A percentile compares a stretch with the other conserved stretches of the same genome.
Conservation (phyloP, 1,139 yeast species). For the Blastobotrys petasosporus region DNA sequence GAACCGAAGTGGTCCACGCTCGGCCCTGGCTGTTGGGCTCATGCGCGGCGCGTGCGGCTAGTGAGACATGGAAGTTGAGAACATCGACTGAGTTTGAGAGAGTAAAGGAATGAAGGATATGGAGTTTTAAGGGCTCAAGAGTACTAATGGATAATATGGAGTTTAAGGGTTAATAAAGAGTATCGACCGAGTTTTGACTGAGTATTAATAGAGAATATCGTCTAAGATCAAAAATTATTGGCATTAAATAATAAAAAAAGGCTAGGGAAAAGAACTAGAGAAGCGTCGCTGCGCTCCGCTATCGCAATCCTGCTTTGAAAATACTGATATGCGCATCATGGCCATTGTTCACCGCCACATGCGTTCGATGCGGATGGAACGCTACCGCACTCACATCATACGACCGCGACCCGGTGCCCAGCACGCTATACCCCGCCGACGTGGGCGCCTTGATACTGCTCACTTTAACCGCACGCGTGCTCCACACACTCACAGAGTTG, state of each 20-base stretch:
- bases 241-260: not conserved
- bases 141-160: no score
- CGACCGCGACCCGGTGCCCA: conserved; percentile 37
- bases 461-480: conserved; percentile 73
- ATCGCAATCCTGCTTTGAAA: conserved; percentile 42
- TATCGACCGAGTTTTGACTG: no score
- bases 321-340: conserved; percentile 73
- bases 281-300: not conserved
- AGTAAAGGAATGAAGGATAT: no score
- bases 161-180: no score
- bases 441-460: conserved; percentile 55
- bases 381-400: conserved; percentile 59
- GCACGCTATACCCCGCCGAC: conserved; percentile 18
- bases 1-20: no score
- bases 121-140: no score
- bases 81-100: no score
- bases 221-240: not conserved
- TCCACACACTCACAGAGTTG: conserved; percentile 74
- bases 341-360: conserved; percentile 77
- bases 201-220: no score
- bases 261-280: not conserved
- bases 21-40: not conserved
- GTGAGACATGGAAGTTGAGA: not conserved
- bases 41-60: no score
- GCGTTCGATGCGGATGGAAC: conserved; percentile 93